Evolutionary conservation across 352 stramenopile species (phyloP).

Genomic region (Plasmopara viticola): DNA sequence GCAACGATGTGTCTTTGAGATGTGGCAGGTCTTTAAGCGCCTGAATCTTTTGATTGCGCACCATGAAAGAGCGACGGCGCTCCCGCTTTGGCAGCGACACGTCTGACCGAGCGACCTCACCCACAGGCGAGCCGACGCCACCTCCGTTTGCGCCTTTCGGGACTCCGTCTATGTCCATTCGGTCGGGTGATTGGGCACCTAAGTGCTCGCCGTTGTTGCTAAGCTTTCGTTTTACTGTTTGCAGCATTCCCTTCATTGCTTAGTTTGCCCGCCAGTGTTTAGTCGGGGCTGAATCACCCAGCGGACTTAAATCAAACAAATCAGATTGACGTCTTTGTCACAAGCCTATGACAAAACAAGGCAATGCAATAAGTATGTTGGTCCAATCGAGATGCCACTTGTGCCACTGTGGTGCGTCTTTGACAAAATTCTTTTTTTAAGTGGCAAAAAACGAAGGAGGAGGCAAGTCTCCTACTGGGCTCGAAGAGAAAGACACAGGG

Average conservation of each 20-base stretch:
- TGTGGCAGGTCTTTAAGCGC: constrained; percentile 80
- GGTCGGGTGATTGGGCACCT: constrained; percentile 41
- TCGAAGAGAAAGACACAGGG: background rate
- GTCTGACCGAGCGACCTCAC: constrained; percentile 72
- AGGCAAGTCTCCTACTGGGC: background rate
- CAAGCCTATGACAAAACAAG: constrained; percentile 3
- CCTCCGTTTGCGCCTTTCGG: too few relatives aligned
- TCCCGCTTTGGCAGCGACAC: constrained; percentile 79
- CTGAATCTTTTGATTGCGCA: constrained; percentile 83
- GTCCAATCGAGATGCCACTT: too few relatives aligned
- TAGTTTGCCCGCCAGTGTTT: constrained; percentile 18
- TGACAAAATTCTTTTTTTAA: constrained; percentile 6
- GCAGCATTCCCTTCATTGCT: constrained; percentile 86
- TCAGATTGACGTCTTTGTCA: constrained; percentile 11
- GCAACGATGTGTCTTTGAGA: constrained; percentile 79
- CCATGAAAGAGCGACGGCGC: constrained; percentile 73
- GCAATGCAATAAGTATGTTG: constrained; percentile 7
- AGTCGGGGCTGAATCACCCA: constrained; percentile 12
- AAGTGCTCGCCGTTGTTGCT: constrained; percentile 78
- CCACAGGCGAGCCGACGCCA: constrained; percentile 38
- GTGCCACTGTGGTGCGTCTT: background rate
- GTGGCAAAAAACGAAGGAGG: constrained; percentile 9
- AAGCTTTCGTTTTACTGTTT: constrained; percentile 86
- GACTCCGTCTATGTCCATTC: constrained; percentile 46
- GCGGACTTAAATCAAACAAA: constrained; percentile 1